A percentile compares a stretch with the other conserved stretches of the same genome.
Evolutionary conservation across 1,284 basidiomycete genomes (phyloP).

Genomic region (Sphagnurus paluster): DNA sequence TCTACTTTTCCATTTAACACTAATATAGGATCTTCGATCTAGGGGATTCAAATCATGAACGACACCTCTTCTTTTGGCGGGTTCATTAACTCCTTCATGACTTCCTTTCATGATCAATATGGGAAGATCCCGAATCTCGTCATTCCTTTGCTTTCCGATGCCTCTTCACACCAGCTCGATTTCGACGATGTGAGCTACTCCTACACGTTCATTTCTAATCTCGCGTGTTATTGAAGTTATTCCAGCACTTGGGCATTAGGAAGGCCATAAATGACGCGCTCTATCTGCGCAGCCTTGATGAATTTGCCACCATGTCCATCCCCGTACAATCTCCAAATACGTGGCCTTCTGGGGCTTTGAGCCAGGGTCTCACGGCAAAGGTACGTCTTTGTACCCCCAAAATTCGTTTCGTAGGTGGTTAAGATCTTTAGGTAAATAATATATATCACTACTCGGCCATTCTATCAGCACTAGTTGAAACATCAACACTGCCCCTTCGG

Average conservation of each 20-base stretch:
- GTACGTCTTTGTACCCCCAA: slow-evolving; percentile 34
- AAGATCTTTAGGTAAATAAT: slow-evolving; percentile 35
- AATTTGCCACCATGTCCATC: slow-evolving; percentile 53
- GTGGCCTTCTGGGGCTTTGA: slow-evolving; percentile 49
- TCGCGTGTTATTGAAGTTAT: slow-evolving; percentile 12
- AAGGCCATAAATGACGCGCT: slow-evolving; percentile 60
- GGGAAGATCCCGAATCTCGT: slow-evolving; percentile 54
- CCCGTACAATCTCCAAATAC: slow-evolving; percentile 52
- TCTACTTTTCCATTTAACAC: slow-evolving; percentile 2
- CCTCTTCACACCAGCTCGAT: slow-evolving; percentile 32
- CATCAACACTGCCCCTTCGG: slow-evolving; percentile 64
- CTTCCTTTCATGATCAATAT: slow-evolving; percentile 63
- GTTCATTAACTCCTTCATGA: slow-evolving; percentile 58
- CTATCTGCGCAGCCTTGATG: slow-evolving; percentile 52
- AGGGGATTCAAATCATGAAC: slow-evolving; percentile 70
- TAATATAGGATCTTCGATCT: slow-evolving; percentile 4
- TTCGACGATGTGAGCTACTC: slow-evolving; percentile 44
- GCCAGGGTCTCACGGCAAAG: slow-evolving; percentile 29
- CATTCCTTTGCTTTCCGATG: slow-evolving; percentile 56
- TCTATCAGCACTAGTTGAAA: slow-evolving; percentile 68
- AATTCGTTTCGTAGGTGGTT: slow-evolving; percentile 4
- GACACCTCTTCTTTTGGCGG: slow-evolving; percentile 65
- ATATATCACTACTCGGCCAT: slow-evolving; percentile 63
- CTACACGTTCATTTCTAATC: slow-evolving; percentile 16
- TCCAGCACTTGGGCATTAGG: slow-evolving; percentile 29